Evolutionary conservation across 2,329 filamentous ascomycete genomes (phyloP), one percentile per base, ranked within the genome.

Genomic region (Westerdykella aurantiaca): DNA sequence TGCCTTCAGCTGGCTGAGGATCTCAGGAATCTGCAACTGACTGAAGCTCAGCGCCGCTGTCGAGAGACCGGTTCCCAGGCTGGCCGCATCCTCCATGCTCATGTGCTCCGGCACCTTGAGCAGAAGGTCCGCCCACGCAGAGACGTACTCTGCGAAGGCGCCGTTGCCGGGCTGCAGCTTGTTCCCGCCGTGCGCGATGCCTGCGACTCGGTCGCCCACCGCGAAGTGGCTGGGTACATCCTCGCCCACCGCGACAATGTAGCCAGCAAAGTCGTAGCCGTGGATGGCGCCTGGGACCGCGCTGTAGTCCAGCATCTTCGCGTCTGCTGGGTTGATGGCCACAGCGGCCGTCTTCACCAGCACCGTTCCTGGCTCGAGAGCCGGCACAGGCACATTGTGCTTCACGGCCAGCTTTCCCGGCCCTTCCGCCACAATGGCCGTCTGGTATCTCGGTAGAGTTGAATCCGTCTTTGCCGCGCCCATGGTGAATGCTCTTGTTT

Each of bases 241-340:
- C 13, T 35, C n/a, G 13, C 46, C 43, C n/a, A 48, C 29, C 12
- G 34, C 35, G 5, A 14, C 31, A 25, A 48, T 41, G 37, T 39
- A 21, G 7, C 46, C 46, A 16, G 46, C 46, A 37, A 38, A 48
- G 34, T 48, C 43, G 21, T 31, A 45, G 18, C 46, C 46, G 13
- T 34, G 13, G 39, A 46, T 42, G 37, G 43, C 44, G 13, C 35
- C 38, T 16, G 37, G 37, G 14, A 44, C 48, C 12, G 42, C 38
- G 34, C 50, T 52, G 34, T 29, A 31, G 5, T 39, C 47, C 2
- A 38, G 41, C 54, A 56, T 58, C 41, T 60, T 58, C 14, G 44
- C 44, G 34, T 60, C 55, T 9, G 46, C 47, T 10, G 57, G 54
- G 34, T 60, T 60, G n/a, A 60, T 31, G 14, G 55, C 45, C 34